Conservation (phyloP, 768 basidiomycete species). For the Leccinum variicolor region DNA sequence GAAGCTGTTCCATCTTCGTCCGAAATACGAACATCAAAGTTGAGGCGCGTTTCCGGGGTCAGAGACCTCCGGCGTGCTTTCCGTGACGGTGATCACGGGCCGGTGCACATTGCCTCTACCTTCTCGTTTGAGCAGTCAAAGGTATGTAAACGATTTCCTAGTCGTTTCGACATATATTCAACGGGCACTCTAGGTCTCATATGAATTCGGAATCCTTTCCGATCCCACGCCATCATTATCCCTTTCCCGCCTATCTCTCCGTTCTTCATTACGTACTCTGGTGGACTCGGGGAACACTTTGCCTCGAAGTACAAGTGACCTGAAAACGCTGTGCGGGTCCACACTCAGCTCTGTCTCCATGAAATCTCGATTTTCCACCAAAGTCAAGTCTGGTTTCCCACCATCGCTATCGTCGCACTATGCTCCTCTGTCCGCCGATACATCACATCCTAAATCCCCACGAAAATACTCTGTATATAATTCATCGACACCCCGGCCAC, state of each 20-base stretch:
- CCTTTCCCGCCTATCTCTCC: constrained; percentile 10
- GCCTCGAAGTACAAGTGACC: constrained; percentile 6
- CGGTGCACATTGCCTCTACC: constrained; percentile 5
- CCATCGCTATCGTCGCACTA: constrained; percentile 2
- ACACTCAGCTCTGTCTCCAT: constrained; percentile 21
- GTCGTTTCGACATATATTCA: constrained; percentile 1
- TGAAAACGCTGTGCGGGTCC: constrained; percentile 19
- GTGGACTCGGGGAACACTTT: constrained; percentile 13
- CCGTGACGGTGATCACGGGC: constrained; percentile 8
- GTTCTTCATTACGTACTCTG: constrained; percentile 24
- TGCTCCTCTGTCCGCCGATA: constrained; percentile 1
- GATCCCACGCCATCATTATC: constrained; percentile 2
- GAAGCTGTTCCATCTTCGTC: background rate
- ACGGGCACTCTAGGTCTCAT: constrained; percentile 11
- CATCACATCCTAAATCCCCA: constrained; percentile 4
- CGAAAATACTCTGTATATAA: constrained; percentile 6
- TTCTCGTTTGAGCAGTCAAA: constrained; percentile 11
- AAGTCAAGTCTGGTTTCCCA: constrained; percentile 7
- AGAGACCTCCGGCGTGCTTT: constrained; percentile 26
- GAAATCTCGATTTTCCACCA: constrained; percentile 14
- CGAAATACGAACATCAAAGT: constrained; percentile 6
- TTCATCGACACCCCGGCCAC: constrained; percentile 7
- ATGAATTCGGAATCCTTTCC: constrained; percentile 21
- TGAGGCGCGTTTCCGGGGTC: constrained; percentile 24
- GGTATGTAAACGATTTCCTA: constrained; percentile 8